A percentile compares a stretch with the other conserved stretches of the same genome.
Evolutionary conservation across 2,329 filamentous ascomycete genomes (phyloP).

Genomic region (Daldinia sp.): DNA sequence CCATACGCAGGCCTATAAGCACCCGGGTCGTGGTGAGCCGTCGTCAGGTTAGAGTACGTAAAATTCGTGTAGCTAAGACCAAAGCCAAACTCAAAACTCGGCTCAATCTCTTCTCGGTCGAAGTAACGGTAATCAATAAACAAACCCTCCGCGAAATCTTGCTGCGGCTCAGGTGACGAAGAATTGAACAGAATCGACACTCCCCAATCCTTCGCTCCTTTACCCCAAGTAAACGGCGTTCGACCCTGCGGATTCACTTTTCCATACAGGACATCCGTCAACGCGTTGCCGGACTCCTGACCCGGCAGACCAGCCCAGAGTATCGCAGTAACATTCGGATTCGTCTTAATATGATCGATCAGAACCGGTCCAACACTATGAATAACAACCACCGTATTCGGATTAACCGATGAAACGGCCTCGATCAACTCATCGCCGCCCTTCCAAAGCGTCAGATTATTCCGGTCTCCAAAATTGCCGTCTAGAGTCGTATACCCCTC

Average conservation of each 20-base stretch:
- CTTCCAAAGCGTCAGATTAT: constrained; percentile 90
- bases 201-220: constrained; percentile 70
- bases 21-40: constrained; percentile 56
- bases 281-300: constrained; percentile 81
- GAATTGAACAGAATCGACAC: constrained; percentile 72
- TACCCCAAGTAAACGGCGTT: constrained; percentile 80
- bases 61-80: constrained; percentile 86
- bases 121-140: constrained; percentile 86
- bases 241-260: constrained; percentile 78
- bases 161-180: constrained; percentile 68
- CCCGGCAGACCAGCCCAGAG: constrained; percentile 82
- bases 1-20: constrained; percentile 68
- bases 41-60: constrained; percentile 70
- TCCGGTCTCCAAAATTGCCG: constrained; percentile 84
- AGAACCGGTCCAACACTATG: constrained; percentile 85
- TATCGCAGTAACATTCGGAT: constrained; percentile 80
- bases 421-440: constrained; percentile 80
- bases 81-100: constrained; percentile 81
- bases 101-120: constrained; percentile 68
- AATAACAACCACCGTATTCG: constrained; percentile 90
- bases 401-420: constrained; percentile 76
- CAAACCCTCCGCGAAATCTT: constrained; percentile 77
- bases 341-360: constrained; percentile 74
- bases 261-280: constrained; percentile 82
- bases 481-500: constrained; percentile 86